Conservation (phyloP, 306 rosid species). For the Castanea sativa region DNA sequence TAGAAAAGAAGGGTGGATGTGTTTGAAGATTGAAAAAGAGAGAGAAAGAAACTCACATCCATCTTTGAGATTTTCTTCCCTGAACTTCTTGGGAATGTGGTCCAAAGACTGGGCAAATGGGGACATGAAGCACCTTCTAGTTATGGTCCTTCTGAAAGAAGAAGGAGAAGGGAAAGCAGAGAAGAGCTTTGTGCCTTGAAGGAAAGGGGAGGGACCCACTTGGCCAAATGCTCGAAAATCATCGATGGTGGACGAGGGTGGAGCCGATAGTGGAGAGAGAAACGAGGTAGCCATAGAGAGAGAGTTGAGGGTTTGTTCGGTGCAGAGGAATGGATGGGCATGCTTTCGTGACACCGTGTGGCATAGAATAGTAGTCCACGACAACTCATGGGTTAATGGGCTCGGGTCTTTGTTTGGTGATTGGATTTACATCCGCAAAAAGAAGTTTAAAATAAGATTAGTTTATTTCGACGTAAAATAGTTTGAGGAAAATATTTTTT, state of each 20-base stretch:
- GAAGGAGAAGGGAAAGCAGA: slow-evolving; percentile 13
- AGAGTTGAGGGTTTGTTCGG: neutral
- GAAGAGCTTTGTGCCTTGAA: slow-evolving; percentile 49
- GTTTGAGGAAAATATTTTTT: too few relatives aligned
- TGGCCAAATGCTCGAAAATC: slow-evolving; percentile 17
- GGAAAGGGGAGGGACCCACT: slow-evolving; percentile 34
- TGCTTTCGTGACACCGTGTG: neutral
- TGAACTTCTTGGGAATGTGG: slow-evolving; percentile 76
- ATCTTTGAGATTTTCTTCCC: slow-evolving; percentile 78
- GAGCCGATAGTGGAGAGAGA: slow-evolving; percentile 36
- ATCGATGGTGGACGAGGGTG: slow-evolving; percentile 28
- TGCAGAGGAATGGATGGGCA: too few relatives aligned
- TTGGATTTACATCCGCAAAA: too few relatives aligned
- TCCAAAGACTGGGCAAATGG: slow-evolving; percentile 51
- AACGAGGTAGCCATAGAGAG: slow-evolving; percentile 62
- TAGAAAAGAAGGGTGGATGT: neutral
- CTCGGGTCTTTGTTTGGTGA: too few relatives aligned
- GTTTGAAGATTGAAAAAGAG: neutral
- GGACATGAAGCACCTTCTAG: slow-evolving; percentile 40
- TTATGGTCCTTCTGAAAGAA: neutral
- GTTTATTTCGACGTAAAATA: too few relatives aligned
- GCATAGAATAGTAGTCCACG: neutral
- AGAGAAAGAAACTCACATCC: slow-evolving; percentile 59
- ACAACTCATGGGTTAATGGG: neutral
- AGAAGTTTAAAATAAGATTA: too few relatives aligned